phyloP scores from a whole-genome alignment of 2,329 filamentous ascomycete genomes.

The Colletotrichum sp. region DNA sequence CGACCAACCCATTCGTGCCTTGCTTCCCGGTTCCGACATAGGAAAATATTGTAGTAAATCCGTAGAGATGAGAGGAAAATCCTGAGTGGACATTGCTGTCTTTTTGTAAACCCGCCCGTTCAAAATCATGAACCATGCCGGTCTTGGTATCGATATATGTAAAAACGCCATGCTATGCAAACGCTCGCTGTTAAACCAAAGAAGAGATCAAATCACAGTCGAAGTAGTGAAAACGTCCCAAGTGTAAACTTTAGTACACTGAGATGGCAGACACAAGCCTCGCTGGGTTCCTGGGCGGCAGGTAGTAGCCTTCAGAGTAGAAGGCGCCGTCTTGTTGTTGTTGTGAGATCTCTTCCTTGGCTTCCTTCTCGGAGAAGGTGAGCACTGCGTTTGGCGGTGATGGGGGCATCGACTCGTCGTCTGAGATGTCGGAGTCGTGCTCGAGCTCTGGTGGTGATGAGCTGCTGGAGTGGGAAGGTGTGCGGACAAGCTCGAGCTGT shows the following conservation, averaged over 20 bases:
- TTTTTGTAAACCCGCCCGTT: constrained; percentile 2
- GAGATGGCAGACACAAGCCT: constrained; percentile 61
- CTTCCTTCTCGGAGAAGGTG: constrained; percentile 65
- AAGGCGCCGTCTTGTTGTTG: constrained; percentile 45
- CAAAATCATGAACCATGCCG: constrained; percentile 16
- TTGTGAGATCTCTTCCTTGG: constrained; percentile 40
- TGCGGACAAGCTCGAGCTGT: constrained; percentile 71
- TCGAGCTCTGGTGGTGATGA: constrained; percentile 71
- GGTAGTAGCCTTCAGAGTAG: constrained; percentile 60
- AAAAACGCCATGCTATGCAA: constrained; percentile 33
- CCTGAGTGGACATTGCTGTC: constrained; percentile 17
- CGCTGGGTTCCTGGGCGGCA: constrained; percentile 55
- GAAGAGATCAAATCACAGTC: constrained; percentile 21
- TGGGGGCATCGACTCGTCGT: constrained; percentile 77
- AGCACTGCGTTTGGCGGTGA: constrained; percentile 67
- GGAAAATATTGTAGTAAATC: not conserved
- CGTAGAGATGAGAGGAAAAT: constrained; percentile 10
- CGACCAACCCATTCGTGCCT: not conserved
- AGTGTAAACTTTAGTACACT: constrained; percentile 50
- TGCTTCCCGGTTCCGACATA: constrained; percentile 7
- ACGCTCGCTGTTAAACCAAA: constrained; percentile 20
- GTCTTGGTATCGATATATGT: constrained; percentile 27
- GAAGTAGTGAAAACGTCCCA: constrained; percentile 7
- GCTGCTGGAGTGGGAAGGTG: constrained; percentile 64
- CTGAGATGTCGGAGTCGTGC: constrained; percentile 71